A percentile compares a stretch with the other conserved stretches of the same genome.
Conservation (phyloP, 805 yeast genomes). For the Sugiyamaella smithiae region DNA sequence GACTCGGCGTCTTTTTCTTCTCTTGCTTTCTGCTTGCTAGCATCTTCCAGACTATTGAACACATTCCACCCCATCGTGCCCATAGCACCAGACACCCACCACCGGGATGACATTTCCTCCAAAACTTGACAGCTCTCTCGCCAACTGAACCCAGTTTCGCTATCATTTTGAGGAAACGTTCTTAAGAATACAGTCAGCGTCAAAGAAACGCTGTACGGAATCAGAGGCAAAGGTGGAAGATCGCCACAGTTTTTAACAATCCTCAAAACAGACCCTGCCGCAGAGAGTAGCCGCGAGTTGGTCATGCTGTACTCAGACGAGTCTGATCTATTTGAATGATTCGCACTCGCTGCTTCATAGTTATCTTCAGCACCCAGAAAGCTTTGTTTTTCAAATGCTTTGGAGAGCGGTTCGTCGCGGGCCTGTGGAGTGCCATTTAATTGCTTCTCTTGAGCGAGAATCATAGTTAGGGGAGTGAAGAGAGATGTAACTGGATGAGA, state of each 20-base stretch:
- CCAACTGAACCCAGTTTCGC: conserved; percentile 32
- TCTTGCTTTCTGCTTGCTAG: background rate
- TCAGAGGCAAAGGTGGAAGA: conserved; percentile 34
- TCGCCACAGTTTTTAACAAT: conserved; percentile 26
- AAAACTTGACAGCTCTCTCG: conserved; percentile 29
- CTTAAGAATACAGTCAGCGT: conserved; percentile 37
- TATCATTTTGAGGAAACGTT: conserved; percentile 29
- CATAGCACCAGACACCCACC: conserved; percentile 40
- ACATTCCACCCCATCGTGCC: conserved; percentile 34
- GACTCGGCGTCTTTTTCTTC: background rate
- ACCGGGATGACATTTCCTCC: conserved; percentile 29
- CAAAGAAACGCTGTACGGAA: conserved; percentile 36
- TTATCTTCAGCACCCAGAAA: background rate
- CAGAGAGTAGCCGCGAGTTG: conserved; percentile 24
- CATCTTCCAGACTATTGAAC: conserved; percentile 24
- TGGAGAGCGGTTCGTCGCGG: background rate
- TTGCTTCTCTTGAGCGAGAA: conserved; percentile 22
- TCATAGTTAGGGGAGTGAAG: conserved; percentile 22
- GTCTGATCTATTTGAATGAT: background rate
- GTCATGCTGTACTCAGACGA: conserved; percentile 8
- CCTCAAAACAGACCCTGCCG: conserved; percentile 30
- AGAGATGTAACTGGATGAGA: conserved; percentile 1
- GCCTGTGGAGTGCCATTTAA: background rate
- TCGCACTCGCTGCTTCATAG: background rate
- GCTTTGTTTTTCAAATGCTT: background rate